Evolutionary conservation across 768 basidiomycete genomes (phyloP), one percentile per base, ranked within the genome.

Genomic region (Pleurotus eryngii): DNA sequence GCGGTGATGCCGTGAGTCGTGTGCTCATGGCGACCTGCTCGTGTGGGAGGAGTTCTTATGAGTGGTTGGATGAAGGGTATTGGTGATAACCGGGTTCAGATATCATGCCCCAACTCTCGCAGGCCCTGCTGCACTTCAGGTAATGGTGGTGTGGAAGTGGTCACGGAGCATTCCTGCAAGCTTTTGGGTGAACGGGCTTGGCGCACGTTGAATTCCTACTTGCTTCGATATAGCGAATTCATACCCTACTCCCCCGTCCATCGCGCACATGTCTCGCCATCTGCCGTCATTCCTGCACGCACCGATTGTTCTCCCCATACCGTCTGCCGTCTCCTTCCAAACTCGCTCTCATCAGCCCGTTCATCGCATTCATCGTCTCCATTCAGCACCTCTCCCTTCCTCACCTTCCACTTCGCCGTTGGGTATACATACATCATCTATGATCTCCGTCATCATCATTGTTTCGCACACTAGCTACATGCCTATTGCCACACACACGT

Each of bases 1-100:
- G 51, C 51, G 51, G 51, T 20, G 51, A 39, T 53, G 30, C 27
- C n/a, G 49, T 30, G 22, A 35, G 49, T 40, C 51, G 51, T 53
- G 51, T 53, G 49, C 49, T 24, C 27, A 49, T 30, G 35, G 38
- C 12, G 39, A 22, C 42, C 20, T 20, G 51, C 37, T 35, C 42
- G 38, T 22, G 37, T 18, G 51, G 22, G 38, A 18, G 15, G 51
- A 15, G 24, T 17, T 24, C 14, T 20, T 49, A 30, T 49, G 49
- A 11, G 27, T 35, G n/a, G 17, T 49, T 40, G 35, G 51, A 6
- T 53, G 22, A 53, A 43, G 42, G 42, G 42, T n/a, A 43, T 43
- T n/a, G 20, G n/a, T n/a, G 42, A n/a, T 43, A 43, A 8, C 42
- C 42, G 42, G 14, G 15, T 3, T 53, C 49, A 50, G 30, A 37